These are phyloP conservation scores for Lonicera japonica DNA, from an alignment of 129 eudicot genomes.

Conservation along the genomic window DNA sequence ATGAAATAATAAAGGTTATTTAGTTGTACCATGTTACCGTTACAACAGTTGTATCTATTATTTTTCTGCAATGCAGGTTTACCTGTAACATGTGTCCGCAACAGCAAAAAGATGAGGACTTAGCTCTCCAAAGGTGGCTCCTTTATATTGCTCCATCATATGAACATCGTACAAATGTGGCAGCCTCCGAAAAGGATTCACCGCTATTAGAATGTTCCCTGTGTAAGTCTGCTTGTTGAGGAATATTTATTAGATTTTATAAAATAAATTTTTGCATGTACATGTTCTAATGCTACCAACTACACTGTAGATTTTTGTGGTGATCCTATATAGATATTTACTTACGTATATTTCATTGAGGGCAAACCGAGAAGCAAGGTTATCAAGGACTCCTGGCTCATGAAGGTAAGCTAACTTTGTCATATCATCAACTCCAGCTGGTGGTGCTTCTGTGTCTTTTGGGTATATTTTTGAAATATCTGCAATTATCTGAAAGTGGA, in stretches of 20 bases:
- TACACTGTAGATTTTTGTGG: neutral
- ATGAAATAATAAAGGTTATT: no score
- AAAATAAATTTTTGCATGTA: neutral
- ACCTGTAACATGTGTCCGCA: constrained; percentile 91
- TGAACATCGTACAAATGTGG: constrained; percentile 86
- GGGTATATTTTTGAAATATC: constrained; percentile 75
- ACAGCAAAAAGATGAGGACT: constrained; percentile 94
- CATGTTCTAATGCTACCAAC: neutral
- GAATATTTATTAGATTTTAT: constrained; percentile 13
- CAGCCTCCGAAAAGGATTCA: constrained; percentile 75
- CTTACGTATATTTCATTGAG: constrained; percentile 86
- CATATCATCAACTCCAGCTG: constrained; percentile 95
- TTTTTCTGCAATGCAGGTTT: constrained; percentile 11
- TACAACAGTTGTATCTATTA: no score
- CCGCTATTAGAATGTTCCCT: constrained; percentile 87
- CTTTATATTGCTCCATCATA: constrained; percentile 94
- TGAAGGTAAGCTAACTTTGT: constrained; percentile 92
- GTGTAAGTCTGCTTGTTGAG: constrained; percentile 69
- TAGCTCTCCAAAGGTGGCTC: constrained; percentile 85
- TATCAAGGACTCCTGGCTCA: constrained; percentile 86
- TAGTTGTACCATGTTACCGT: no score
- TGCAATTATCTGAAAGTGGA: constrained; percentile 56
- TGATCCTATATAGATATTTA: neutral
- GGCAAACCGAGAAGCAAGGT: constrained; percentile 71
- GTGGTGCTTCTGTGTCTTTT: constrained; percentile 88